phyloP scores from a whole-genome alignment of 257 asterid species.

The Cynanchum wilfordii region DNA sequence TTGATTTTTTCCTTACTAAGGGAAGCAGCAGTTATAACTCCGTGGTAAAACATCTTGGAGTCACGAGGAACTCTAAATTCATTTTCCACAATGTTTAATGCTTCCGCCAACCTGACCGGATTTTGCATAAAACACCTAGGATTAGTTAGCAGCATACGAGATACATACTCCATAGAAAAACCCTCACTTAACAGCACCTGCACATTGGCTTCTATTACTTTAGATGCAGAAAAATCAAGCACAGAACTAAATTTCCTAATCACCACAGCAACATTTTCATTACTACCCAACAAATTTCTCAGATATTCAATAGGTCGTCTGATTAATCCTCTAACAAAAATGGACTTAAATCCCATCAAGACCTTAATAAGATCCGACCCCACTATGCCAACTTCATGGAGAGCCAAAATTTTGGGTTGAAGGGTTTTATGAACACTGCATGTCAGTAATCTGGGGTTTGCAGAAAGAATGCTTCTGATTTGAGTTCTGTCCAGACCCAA shows the following conservation, averaged over 20 bases:
- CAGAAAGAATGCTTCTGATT: conserved; percentile 7
- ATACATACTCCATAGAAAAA: neutral
- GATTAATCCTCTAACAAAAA: neutral
- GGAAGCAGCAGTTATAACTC: neutral
- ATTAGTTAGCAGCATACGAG: neutral
- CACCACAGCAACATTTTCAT: conserved; percentile 3
- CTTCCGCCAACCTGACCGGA: neutral
- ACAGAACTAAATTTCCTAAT: conserved; percentile 5
- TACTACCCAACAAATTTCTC: conserved; percentile 6
- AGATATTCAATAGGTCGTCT: conserved; percentile 9
- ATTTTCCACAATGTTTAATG: conserved; percentile 4
- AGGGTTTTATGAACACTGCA: conserved; percentile 12
- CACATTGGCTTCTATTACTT: neutral
- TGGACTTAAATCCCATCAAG: neutral
- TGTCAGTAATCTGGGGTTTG: neutral
- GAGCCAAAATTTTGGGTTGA: conserved; percentile 13
- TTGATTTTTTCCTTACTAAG: conserved; percentile 1
- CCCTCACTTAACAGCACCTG: conserved; percentile 1
- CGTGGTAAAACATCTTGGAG: conserved; percentile 13
- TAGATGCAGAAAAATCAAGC: neutral
- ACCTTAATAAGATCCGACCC: neutral
- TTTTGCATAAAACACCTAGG: conserved; percentile 2
- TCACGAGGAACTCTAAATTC: conserved; percentile 7
- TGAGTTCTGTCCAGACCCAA: conserved; percentile 8
- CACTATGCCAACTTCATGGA: conserved; percentile 4